Conservation (phyloP, 371 early-diverging fungal genomes). For the Racocetra persica region DNA sequence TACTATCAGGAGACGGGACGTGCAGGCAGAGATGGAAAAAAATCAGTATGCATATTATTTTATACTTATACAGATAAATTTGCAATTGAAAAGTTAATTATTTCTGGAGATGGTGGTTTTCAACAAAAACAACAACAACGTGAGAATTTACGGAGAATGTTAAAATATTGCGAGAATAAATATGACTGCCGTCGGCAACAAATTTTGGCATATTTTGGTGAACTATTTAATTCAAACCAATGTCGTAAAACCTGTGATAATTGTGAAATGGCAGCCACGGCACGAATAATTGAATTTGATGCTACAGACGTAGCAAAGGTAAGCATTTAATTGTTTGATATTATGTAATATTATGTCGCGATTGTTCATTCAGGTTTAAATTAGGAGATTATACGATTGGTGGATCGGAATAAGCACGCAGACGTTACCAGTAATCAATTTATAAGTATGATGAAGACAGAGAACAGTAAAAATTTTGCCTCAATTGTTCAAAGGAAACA, state of each 20-base stretch:
- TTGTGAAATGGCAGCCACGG: slow-evolving; percentile 59
- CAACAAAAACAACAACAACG: slow-evolving; percentile 88
- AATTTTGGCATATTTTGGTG: slow-evolving; percentile 97
- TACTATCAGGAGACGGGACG: slow-evolving; percentile 67
- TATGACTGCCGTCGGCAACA: slow-evolving; percentile 93
- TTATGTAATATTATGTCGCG: too few relatives aligned
- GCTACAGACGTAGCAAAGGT: neutral
- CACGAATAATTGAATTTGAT: neutral
- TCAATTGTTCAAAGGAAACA: neutral
- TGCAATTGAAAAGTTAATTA: slow-evolving; percentile 69
- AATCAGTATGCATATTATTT: slow-evolving; percentile 5
- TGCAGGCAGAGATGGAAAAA: slow-evolving; percentile 2
- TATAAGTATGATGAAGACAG: neutral
- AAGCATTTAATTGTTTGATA: too few relatives aligned
- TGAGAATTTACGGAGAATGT: slow-evolving; percentile 90
- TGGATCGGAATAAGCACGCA: neutral
- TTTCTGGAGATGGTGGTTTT: slow-evolving; percentile 82
- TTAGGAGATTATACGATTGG: neutral
- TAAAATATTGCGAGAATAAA: slow-evolving; percentile 95
- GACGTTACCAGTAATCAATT: neutral
- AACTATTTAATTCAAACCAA: slow-evolving; percentile 71
- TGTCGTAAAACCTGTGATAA: slow-evolving; percentile 97
- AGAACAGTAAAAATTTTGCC: neutral
- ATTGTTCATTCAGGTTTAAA: too few relatives aligned
- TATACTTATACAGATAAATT: neutral